Evolutionary conservation across 2,329 filamentous ascomycete species (phyloP).

Genomic region (Cercospora sp.): DNA sequence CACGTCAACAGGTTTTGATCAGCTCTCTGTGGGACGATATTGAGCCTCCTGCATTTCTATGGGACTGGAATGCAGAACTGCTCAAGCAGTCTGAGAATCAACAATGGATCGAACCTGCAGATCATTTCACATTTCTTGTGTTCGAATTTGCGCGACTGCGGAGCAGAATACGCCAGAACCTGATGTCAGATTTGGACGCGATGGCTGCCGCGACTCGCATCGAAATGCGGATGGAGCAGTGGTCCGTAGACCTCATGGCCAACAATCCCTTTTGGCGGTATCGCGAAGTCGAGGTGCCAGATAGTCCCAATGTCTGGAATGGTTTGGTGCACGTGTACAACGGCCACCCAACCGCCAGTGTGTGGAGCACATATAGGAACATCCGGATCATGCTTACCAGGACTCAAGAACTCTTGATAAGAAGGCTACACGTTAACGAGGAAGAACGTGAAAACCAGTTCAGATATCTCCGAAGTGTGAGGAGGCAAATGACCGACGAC

Average conservation of each 20-base stretch:
- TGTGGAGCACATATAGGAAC: constrained; percentile 34
- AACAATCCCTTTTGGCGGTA: constrained; percentile 31
- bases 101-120: constrained; percentile 26
- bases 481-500: constrained; percentile 36
- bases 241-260: constrained; percentile 29
- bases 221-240: constrained; percentile 34
- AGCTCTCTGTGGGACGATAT: constrained; percentile 37
- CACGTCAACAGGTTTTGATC: constrained; percentile 32
- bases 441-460: constrained; percentile 26
- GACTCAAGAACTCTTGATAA: constrained; percentile 32
- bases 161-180: constrained; percentile 20
- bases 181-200: constrained; percentile 29
- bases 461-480: constrained; percentile 31
- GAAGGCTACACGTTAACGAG: constrained; percentile 22
- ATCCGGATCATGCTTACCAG: constrained; percentile 37
- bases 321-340: constrained; percentile 32
- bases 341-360: constrained; percentile 22
- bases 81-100: constrained; percentile 16
- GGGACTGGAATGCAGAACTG: constrained; percentile 34
- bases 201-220: constrained; percentile 26
- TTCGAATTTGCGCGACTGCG: constrained; percentile 33
- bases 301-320: constrained; percentile 37
- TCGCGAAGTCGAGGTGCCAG: constrained; percentile 31
- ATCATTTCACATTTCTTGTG: constrained; percentile 28
- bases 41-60: constrained; percentile 33